phyloP scores from a whole-genome alignment of 768 basidiomycete species.

The Mycena indigotica region DNA sequence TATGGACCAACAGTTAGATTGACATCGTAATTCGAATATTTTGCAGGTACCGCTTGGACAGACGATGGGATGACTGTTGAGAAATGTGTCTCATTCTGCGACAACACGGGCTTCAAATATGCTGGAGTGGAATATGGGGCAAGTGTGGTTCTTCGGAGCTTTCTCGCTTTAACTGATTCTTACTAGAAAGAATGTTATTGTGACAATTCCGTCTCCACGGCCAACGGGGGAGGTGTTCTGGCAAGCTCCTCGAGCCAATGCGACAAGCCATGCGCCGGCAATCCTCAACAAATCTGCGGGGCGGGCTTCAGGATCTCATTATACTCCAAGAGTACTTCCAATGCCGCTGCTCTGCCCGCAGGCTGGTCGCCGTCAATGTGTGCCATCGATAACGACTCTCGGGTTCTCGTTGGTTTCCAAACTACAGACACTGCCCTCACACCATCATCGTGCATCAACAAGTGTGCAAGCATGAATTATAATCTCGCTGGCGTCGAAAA shows the following conservation, averaged over 20 bases:
- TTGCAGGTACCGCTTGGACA: neutral
- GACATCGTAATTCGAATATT: neutral
- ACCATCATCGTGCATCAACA: slow-evolving; percentile 13
- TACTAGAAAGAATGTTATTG: slow-evolving; percentile 17
- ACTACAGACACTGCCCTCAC: slow-evolving; percentile 9
- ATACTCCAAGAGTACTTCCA: slow-evolving; percentile 42
- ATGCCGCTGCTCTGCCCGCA: slow-evolving; percentile 30
- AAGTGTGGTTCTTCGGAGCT: neutral
- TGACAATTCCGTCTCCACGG: slow-evolving; percentile 6
- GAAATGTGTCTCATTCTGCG: slow-evolving; percentile 11
- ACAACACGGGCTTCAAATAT: slow-evolving; percentile 8
- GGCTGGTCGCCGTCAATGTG: slow-evolving; percentile 18
- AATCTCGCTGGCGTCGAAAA: slow-evolving; percentile 12
- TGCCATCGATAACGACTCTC: slow-evolving; percentile 11
- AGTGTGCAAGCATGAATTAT: slow-evolving; percentile 4
- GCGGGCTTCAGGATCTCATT: slow-evolving; percentile 42
- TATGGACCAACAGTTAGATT: too few relatives aligned
- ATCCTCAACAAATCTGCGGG: slow-evolving; percentile 43
- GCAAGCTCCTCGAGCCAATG: slow-evolving; percentile 30
- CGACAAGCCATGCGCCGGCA: slow-evolving; percentile 42
- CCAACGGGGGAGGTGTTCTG: slow-evolving; percentile 13
- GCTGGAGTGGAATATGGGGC: slow-evolving; percentile 13
- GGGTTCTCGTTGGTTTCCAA: slow-evolving; percentile 9
- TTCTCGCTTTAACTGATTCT: neutral
- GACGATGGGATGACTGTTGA: slow-evolving; percentile 13